Base-by-base conservation (phyloP, 192 early-diverging fungal species). In the Dissophora ornata region DNA sequence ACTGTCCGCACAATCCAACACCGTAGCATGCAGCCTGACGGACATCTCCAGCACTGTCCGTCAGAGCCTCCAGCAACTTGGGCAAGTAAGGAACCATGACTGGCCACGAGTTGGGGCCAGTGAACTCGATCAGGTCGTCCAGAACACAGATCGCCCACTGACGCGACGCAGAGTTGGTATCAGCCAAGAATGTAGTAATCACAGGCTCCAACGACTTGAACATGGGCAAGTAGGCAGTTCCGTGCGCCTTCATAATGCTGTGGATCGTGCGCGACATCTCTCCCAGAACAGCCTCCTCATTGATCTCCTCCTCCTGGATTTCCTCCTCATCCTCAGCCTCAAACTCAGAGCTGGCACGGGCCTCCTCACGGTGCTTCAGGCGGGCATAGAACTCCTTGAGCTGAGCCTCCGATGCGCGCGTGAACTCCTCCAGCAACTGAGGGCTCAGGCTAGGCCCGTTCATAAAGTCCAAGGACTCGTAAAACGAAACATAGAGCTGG, bases 11-110 rank as follows among this genome's bases (percentile, higher is more conserved):
- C n/a, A 97, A 84, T 33, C 97, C 97, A 21, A 98, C 80, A 65
- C 95, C 96, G 80, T 96, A 99, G 16, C 94, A 92, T 12, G 96
- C 92, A 8, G 95, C 91, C 86, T 99, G 98, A 12, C 96, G 90
- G 38, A 99, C 87, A 58, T 98, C 95, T 0, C 84, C n/a, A 49
- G 82, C 66, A 44, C 69, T 30, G 44, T 88, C 87, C 22, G 79
- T n/a, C 2, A 94, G 36, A 22, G 85, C 82, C 34, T 81, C 73
- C 4, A 88, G 69, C 79, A 95, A 79, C 40, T 67, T 74, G 41
- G 84, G 84, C 29, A 96, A 85, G 74, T 95, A 94, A 57, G 88
- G 88, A 19, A 69, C 77, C 49, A 84, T 81, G 70, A 86, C 94
- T 57, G 63, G 73, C 80, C 59, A 91, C 33, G 87, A 93, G 30